phyloP scores from a whole-genome alignment of 192 early-diverging fungal species.

The Martensiomyces pterosporus region DNA sequence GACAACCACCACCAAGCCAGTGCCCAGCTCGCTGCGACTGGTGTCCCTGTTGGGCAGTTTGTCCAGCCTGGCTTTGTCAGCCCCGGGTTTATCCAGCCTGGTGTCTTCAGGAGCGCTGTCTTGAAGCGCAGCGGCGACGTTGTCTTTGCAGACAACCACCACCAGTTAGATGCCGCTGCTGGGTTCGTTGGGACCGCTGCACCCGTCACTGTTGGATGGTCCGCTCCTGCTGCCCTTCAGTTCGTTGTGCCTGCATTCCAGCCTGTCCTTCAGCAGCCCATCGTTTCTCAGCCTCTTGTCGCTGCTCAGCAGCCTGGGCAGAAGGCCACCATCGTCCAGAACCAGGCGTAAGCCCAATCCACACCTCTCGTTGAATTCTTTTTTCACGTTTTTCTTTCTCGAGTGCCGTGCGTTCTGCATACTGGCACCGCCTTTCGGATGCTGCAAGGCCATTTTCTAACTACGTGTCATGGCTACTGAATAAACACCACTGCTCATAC shows the following conservation, averaged over 20 bases:
- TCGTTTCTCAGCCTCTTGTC: slow-evolving; percentile 7
- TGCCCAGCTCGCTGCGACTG: slow-evolving; percentile 5
- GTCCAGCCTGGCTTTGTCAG: slow-evolving; percentile 11
- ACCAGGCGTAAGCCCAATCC: slow-evolving; percentile 12
- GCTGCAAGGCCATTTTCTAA: background rate
- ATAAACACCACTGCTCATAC: too few species aligned
- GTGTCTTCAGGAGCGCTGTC: slow-evolving; percentile 2
- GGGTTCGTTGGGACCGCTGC: slow-evolving; percentile 4
- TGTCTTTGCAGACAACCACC: slow-evolving; percentile 34
- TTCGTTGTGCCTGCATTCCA: background rate
- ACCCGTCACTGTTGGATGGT: background rate
- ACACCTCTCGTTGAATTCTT: background rate
- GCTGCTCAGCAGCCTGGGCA: slow-evolving; percentile 22
- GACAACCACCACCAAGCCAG: slow-evolving; percentile 34
- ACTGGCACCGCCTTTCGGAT: slow-evolving; percentile 8
- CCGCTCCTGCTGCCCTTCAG: background rate
- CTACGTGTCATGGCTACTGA: too few species aligned
- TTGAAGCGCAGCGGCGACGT: slow-evolving; percentile 36
- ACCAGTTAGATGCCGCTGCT: slow-evolving; percentile 16
- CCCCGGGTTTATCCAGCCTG: slow-evolving; percentile 6
- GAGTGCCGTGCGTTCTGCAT: background rate
- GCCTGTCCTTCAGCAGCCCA: slow-evolving; percentile 5
- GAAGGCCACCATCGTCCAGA: slow-evolving; percentile 24
- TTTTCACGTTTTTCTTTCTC: background rate
- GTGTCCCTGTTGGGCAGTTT: too few species aligned